Conservation (phyloP, 1,139 yeast genomes). For the Wickerhamiella pararugosa region DNA sequence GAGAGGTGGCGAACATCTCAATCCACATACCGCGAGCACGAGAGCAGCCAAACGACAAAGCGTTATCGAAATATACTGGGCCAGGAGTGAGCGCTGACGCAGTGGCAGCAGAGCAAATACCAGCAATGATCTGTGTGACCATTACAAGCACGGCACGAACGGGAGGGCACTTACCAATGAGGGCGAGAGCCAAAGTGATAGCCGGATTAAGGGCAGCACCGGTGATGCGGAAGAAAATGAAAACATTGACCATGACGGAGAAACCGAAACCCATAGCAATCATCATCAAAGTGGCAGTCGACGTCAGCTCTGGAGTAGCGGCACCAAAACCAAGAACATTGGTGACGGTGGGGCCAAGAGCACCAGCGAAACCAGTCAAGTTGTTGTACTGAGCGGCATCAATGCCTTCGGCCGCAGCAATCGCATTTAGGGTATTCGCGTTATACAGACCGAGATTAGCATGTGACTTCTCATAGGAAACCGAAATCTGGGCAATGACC, state of each 20-base stretch:
- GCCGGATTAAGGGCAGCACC: conserved; percentile 92
- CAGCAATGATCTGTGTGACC: conserved; percentile 60
- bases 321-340: conserved; percentile 14
- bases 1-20: conserved; percentile 68
- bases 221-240: conserved; percentile 61
- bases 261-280: conserved; percentile 82
- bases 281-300: conserved; percentile 55
- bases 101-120: conserved; percentile 89
- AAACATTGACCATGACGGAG: conserved; percentile 63
- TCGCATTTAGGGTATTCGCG: too few species aligned
- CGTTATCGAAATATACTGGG: conserved; percentile 52
- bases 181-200: conserved; percentile 56
- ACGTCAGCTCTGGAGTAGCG: conserved; percentile 15
- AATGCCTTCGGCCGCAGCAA: too few species aligned
- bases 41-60: conserved; percentile 58
- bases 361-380: conserved; percentile 12
- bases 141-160: conserved; percentile 52
- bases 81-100: conserved; percentile 85
- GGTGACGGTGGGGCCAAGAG: conserved; percentile 8
- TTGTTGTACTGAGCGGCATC: too few species aligned
- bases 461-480: conserved; percentile 55
- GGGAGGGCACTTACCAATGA: conserved; percentile 63
- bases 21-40: conserved; percentile 64
- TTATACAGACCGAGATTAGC: conserved; percentile 18
- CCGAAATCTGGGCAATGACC: conserved; percentile 47